A percentile compares a stretch with the other conserved stretches of the same genome.
These are phyloP conservation scores for Salix caprea DNA, from an alignment of 345 rosid genomes.

Conservation along the genomic window DNA sequence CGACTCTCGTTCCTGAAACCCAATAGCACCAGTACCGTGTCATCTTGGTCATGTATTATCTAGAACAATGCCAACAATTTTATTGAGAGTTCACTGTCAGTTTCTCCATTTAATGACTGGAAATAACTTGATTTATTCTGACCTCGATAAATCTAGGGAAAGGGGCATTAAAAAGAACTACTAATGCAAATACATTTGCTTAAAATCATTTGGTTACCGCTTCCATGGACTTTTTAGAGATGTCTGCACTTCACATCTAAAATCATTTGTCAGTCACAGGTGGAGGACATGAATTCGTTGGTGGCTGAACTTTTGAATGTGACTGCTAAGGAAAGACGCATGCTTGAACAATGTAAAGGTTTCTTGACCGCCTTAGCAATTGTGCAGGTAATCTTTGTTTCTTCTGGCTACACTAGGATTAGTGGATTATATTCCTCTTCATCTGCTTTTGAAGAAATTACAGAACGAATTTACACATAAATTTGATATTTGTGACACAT, in stretches of 20 bases:
- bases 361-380: conserved; percentile 63
- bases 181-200: neutral
- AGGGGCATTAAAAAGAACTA: neutral
- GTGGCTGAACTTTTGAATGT: conserved; percentile 60
- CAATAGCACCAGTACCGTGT: neutral
- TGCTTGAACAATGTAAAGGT: conserved; percentile 64
- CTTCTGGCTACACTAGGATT: neutral
- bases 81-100: neutral
- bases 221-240: neutral
- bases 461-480: too few species aligned
- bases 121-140: neutral
- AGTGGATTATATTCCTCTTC: neutral
- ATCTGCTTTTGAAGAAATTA: conserved; percentile 1
- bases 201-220: neutral
- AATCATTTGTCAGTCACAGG: conserved; percentile 37
- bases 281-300: conserved; percentile 62
- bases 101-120: neutral
- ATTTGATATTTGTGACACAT: neutral
- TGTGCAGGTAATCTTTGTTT: conserved; percentile 55
- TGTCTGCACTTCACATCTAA: neutral
- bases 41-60: neutral
- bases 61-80: neutral
- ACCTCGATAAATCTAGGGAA: neutral
- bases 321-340: conserved; percentile 59
- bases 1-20: neutral